Conservation (phyloP, 2,329 filamentous ascomycete genomes). For the Raffaelea ambrosiae region DNA sequence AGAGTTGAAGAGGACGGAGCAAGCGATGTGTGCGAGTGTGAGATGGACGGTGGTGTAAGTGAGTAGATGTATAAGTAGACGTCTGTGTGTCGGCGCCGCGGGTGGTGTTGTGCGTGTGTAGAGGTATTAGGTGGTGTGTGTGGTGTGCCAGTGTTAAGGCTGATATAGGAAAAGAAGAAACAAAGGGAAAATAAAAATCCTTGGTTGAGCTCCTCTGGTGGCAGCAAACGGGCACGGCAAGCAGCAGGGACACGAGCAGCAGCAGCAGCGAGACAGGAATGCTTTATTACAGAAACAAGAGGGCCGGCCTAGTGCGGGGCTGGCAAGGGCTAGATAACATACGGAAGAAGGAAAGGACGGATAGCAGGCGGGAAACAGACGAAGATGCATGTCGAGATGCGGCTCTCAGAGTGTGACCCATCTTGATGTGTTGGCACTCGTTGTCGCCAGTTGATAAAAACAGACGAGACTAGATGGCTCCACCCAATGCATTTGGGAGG, state of each 20-base stretch:
- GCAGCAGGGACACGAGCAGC: too few relatives aligned
- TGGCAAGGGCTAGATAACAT: neutral
- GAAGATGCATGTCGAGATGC: conserved; percentile 55
- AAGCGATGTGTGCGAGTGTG: too few relatives aligned
- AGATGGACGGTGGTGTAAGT: too few relatives aligned
- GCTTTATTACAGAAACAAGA: neutral
- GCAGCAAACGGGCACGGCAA: too few relatives aligned
- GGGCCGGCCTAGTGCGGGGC: neutral
- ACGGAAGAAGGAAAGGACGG: neutral
- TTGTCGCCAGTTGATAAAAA: conserved; percentile 72
- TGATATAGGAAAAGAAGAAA: neutral
- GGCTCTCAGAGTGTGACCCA: conserved; percentile 62
- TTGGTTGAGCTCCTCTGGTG: neutral
- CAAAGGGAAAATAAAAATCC: neutral
- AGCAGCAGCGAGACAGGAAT: neutral
- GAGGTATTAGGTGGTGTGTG: too few relatives aligned
- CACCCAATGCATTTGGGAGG: conserved; percentile 44
- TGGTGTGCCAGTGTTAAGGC: too few relatives aligned
- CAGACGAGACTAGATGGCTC: conserved; percentile 53
- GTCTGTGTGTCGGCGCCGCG: too few relatives aligned
- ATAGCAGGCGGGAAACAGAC: neutral
- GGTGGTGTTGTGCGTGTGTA: too few relatives aligned
- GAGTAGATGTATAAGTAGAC: too few relatives aligned
- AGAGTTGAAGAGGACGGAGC: too few relatives aligned
- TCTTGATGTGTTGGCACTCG: conserved; percentile 83